Evolutionary conservation across 768 basidiomycete genomes (phyloP), one percentile per base, ranked within the genome.

Genomic region (Termitomyces eurrhizus): DNA sequence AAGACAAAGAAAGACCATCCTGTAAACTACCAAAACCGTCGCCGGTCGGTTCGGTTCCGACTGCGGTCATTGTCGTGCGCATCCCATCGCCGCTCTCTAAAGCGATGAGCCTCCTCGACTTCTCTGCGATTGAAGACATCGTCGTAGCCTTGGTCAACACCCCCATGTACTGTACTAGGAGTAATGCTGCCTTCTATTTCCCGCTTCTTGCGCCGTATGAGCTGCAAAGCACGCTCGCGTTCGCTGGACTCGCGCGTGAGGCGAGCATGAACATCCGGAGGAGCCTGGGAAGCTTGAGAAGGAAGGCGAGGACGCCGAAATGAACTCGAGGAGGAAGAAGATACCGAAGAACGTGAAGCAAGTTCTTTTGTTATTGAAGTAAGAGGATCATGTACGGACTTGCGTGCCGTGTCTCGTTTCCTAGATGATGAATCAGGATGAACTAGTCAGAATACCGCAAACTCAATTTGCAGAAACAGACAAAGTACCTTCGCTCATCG

Each of bases 191-290:
- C 87, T 36, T 75, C 78, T 73, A 79, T 71, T 71, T 91, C 88
- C 2, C 84, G 79, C 66, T 84, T 82, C 74, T 83, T 89, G 44
- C 87, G 78, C 56, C 77, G 77, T 24, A 92, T 85, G 33, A 92
- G 84, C 8, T 81, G 89, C n/a, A 83, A 73, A 0, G 91, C 90
- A 0, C 91, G 85, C 65, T 87, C 82, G 4, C 90, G 83, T 70
- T 93, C 91, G 1, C 86, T 82, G 0, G 85, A 84, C 72, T 93
- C 91, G 32, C 91, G 85, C n/a, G 74, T 75, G 9, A 90, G 73
- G 3, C 91, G 86, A 6, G 82, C 83, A 33, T 81, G 79, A 0
- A 84, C 78, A 58, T 82, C 79, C 0, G 79, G 73, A 14, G 73
- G 75, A 39, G 70, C 68, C 55, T 70, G 72, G 48, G 66, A n/a